These are phyloP conservation scores for Talaromyces nanjingensis DNA, from an alignment of 495 filamentous ascomycete genomes.

Conservation along the genomic window DNA sequence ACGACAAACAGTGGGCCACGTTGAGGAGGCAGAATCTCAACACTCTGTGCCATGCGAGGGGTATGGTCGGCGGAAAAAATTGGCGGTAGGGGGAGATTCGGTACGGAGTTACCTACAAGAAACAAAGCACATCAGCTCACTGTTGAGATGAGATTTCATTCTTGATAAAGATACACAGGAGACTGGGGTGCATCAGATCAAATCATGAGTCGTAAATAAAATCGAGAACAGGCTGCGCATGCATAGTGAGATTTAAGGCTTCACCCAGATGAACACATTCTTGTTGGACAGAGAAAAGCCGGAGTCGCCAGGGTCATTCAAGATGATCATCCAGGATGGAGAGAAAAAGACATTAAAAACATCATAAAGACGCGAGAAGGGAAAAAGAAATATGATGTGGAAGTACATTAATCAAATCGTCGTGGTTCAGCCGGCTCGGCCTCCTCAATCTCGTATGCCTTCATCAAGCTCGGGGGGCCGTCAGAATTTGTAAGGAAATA, in stretches of 20 bases:
- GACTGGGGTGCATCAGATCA: conserved; percentile 17
- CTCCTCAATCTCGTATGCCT: conserved; percentile 7
- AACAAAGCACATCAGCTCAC: conserved; percentile 5
- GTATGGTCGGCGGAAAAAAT: neutral
- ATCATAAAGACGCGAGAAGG: neutral
- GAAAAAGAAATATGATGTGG: neutral
- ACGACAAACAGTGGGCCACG: conserved; percentile 49
- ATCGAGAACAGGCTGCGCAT: neutral
- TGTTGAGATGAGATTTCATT: conserved; percentile 13
- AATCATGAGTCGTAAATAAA: neutral
- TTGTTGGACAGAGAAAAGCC: too few species aligned
- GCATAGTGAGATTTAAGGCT: too few species aligned
- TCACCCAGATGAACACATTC: too few species aligned
- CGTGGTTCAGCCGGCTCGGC: neutral
- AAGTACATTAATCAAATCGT: neutral
- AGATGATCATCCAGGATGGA: too few species aligned
- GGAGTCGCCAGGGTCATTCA: too few species aligned
- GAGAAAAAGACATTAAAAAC: neutral
- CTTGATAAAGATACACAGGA: neutral
- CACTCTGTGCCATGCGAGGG: conserved; percentile 10
- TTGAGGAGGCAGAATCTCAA: conserved; percentile 12
- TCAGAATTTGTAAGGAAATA: conserved; percentile 6
- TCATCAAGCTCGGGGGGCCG: conserved; percentile 3
- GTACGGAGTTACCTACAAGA: conserved; percentile 10
- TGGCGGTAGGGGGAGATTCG: conserved; percentile 2